Evolutionary conservation across 2,329 filamentous ascomycete genomes (phyloP), one percentile per base, ranked within the genome.

Genomic region (Cercospora beticola): DNA sequence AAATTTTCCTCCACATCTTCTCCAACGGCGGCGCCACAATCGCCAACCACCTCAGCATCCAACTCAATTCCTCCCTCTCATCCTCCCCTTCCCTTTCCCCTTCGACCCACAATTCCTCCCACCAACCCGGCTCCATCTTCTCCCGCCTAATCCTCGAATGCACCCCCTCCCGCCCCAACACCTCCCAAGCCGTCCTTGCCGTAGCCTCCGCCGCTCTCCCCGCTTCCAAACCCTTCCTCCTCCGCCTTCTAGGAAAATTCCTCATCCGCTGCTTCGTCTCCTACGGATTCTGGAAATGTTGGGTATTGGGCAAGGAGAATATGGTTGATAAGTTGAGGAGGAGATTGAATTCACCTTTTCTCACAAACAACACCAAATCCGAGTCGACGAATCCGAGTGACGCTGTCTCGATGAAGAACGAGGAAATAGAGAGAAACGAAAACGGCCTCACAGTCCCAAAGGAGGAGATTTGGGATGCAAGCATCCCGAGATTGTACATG

Each of bases 401-500:
- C n/a, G n/a, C n/a, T n/a, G n/a, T n/a, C n/a, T n/a, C n/a, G n/a
- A n/a, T n/a, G n/a, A n/a, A n/a, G n/a, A n/a, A n/a, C n/a, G n/a
- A n/a, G n/a, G n/a, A n/a, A n/a, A n/a, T n/a, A n/a, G n/a, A n/a
- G n/a, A n/a, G n/a, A n/a, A n/a, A n/a, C n/a, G n/a, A n/a, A n/a
- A n/a, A n/a, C n/a, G n/a, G n/a, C n/a, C n/a, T n/a, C 12, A n/a
- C 0, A 7, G 14, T 18, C 12, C 26, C 40, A 7, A 64, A n/a
- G n/a, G n/a, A 43, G 16, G 4, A 46, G 7, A 31, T 64, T 9
- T 64, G 62, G 62, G 10, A 58, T n/a, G 18, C 30, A 12, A 8
- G 4, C 8, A 21, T 68, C 1, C 82, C 82, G 18, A 80, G 85
- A 62, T 73, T 89, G 67, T 89, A 88, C 76, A 70, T 89, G 30